Conservation (phyloP, 23 red algal species). For the Gracilariopsis chorda region DNA sequence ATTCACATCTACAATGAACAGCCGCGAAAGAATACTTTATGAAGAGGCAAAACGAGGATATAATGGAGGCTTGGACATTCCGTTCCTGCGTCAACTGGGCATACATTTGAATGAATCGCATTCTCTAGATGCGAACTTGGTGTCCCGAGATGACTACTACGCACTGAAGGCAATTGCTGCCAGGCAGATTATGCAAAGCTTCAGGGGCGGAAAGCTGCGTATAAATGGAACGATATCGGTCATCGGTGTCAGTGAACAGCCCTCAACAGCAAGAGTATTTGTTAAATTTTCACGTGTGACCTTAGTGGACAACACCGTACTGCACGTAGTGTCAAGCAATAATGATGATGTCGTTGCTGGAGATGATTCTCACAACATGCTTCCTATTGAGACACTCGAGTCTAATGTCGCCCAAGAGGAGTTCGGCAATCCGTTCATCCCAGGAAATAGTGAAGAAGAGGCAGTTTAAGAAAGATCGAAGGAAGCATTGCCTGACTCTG, state of each 20-base stretch:
- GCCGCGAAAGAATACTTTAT: not conserved
- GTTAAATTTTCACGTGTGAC: not conserved
- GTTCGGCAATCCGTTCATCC: not conserved
- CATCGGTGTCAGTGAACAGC: not conserved
- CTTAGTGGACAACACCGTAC: not conserved
- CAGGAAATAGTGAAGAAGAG: not conserved
- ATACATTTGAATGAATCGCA: not conserved
- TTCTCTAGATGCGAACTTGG: not conserved
- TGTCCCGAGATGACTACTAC: not conserved
- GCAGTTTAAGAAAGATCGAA: no score
- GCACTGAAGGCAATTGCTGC: not conserved
- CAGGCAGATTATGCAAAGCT: constrained; percentile 8
- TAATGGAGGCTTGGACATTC: not conserved
- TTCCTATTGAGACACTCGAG: not conserved
- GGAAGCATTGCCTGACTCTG: no score
- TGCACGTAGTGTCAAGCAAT: not conserved
- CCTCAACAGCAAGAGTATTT: not conserved
- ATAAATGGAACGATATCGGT: not conserved
- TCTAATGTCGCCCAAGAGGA: not conserved
- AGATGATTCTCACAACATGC: not conserved
- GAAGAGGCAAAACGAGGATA: not conserved
- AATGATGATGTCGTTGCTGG: not conserved
- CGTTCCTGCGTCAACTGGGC: not conserved
- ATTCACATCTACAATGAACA: not conserved
- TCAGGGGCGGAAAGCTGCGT: not conserved